Evolutionary conservation across 208 protist species (phyloP).

Genomic region (Phytomonas serpens): DNA sequence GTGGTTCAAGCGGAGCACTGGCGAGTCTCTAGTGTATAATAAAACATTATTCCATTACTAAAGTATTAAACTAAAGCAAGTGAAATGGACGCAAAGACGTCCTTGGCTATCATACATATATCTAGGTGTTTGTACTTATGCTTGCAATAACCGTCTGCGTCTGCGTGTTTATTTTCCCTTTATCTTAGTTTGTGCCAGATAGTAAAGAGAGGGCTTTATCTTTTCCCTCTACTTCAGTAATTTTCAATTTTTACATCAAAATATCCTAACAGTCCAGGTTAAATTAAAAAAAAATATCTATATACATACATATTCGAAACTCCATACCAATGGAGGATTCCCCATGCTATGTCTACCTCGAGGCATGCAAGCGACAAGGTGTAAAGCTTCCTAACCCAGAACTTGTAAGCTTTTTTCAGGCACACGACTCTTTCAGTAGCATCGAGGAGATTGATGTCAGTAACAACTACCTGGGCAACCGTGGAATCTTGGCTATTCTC

Average conservation of each 20-base stretch:
- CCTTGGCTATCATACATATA: not conserved
- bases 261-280: not conserved
- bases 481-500: conserved; percentile 75
- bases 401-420: conserved; percentile 63
- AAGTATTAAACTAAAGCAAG: not conserved
- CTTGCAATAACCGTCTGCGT: not conserved
- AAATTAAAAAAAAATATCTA: conserved; percentile 8
- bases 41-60: conserved; percentile 24
- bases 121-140: not conserved
- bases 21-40: conserved; percentile 18
- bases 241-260: not conserved
- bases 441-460: conserved; percentile 83
- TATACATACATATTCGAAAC: not conserved
- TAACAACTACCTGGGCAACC: conserved; percentile 84
- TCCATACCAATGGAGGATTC: conserved; percentile 39
- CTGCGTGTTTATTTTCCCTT: conserved; percentile 3
- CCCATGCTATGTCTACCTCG: conserved; percentile 46
- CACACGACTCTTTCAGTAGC: conserved; percentile 39
- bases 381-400: conserved; percentile 78
- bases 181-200: conserved; percentile 1
- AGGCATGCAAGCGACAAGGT: conserved; percentile 66
- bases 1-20: conserved; percentile 11
- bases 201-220: not conserved
- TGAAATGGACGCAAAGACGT: not conserved
- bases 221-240: not conserved